Base-by-base conservation (phyloP, 2,329 filamentous ascomycete genomes). In the Cercospora sojina region DNA sequence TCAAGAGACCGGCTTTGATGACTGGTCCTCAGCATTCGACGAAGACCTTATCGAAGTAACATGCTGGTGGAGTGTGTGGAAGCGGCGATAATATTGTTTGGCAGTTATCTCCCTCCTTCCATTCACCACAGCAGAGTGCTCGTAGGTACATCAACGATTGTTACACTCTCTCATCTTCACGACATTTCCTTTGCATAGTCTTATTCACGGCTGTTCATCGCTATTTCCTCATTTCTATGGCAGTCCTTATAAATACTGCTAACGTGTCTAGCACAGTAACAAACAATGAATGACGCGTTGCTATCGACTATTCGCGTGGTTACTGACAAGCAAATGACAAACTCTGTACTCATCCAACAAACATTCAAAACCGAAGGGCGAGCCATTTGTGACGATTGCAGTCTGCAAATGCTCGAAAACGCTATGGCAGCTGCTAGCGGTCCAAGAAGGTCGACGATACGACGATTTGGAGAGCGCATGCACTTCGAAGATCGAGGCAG, bases 51-150 rank as follows among this genome's bases (percentile, higher is more conserved):
- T 75, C 27, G 80, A 83, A 59, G 86, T 91, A 31, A 83, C 82
- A 55, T 92, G 90, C 73, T 91, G 90, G 90, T 87, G 88, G 85
- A 88, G 86, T 6, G 79, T 90, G 2, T 91, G 83, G 82, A 81
- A 73, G 41, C 79, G 80, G 77, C 49, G 31, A 56, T 72, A 59
- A 71, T 59, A 47, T 29, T 31, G 16, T 5, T 18, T 47, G 35
- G 49, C 20, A 27, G 38, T 47, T 12, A 7, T 49, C 20, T 32
- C 51, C 20, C n/a, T 47, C 18, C 20, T 23, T 31, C 23, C 29
- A 56, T 47, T 38, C 23, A 53, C 27, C 20, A 32, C n/a, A 51
- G 31, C 41, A 59, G n/a, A 38, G 32, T 57, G 29, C 18, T 56
- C 16, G 31, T 56, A 63, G 60, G 53, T 63, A 53, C 27, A 31